phyloP scores from a whole-genome alignment of 75 land plant genomes.

The Larix kaempferi region DNA sequence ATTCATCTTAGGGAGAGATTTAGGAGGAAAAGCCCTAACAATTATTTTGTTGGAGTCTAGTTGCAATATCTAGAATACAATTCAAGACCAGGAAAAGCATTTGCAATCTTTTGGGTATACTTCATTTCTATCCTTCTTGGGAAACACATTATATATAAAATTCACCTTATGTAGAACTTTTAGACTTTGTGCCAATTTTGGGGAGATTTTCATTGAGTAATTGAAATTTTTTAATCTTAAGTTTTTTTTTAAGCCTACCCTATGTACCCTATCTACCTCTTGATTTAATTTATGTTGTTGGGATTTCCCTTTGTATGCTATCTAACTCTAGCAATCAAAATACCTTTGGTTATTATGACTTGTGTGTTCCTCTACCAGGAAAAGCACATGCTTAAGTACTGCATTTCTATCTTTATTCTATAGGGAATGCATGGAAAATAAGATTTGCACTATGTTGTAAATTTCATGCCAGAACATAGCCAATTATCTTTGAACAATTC shows the following conservation, averaged over 20 bases:
- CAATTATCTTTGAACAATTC: too few relatives aligned
- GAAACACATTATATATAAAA: neutral
- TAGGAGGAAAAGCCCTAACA: too few relatives aligned
- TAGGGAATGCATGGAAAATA: too few relatives aligned
- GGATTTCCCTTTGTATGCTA: too few relatives aligned
- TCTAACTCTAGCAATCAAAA: too few relatives aligned
- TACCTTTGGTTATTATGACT: too few relatives aligned
- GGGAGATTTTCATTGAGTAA: neutral
- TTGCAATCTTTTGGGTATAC: conserved; percentile 86
- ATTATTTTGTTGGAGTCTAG: conserved; percentile 83
- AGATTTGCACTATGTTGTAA: too few relatives aligned
- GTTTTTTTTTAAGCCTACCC: neutral
- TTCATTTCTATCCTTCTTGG: neutral
- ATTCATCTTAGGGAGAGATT: too few relatives aligned
- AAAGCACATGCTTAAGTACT: conserved; percentile 14
- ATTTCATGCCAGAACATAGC: too few relatives aligned
- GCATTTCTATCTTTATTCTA: too few relatives aligned
- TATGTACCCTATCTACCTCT: neutral
- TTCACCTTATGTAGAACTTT: neutral
- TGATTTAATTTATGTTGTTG: neutral
- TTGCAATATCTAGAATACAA: conserved; percentile 97
- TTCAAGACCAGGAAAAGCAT: conserved; percentile 89
- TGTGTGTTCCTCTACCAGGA: too few relatives aligned
- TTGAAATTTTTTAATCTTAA: neutral
- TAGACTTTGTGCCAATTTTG: neutral